Evolutionary conservation across 129 eudicot species (phyloP), one percentile per base, ranked within the genome.

Genomic region (Silybum marianum): DNA sequence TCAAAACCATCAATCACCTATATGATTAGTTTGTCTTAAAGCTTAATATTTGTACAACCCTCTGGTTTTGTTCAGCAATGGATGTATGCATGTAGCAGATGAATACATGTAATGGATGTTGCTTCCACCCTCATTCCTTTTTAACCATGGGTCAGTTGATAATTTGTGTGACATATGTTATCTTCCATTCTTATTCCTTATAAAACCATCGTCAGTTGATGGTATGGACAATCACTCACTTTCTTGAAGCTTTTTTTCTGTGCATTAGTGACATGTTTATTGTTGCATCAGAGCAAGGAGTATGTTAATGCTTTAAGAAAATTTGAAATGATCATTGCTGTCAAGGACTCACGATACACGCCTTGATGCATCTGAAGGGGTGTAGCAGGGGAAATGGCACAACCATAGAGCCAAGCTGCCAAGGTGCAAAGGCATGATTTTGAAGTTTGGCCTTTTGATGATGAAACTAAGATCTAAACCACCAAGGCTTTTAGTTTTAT

Each of bases 1-100:
- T 65, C 4, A 65, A 65, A 65, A 65, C 16, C 14, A 23, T 65
- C 28, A 23, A 22, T 19, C 69, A 65, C 30, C 30, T 22, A 21
- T 65, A 65, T 22, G 24, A 7, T 65, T 58, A 58, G 23, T n/a
- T 58, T 65, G 69, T 65, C 28, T 22, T 65, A 65, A 65, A 21
- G 28, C 30, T 21, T 65, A 21, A 65, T 22, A 65, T 65, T 19
- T 65, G 69, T 65, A 65, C 69, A 65, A 23, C 69, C 22, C 65
- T 65, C 69, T 65, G 30, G 16, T 65, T 23, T 22, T 63, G 68
- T n/a, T 62, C 68, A 63, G 69, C 25, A 13, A 62, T 62, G 25
- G 69, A 63, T 63, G 69, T 62, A 62, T 62, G 68, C 26, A 62
- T 62, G 26, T 62, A 22, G 69, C 69, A 62, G 69, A 62, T 62